Base-by-base conservation (phyloP, 2,329 filamentous ascomycete species). In the Aspergillus sp. region DNA sequence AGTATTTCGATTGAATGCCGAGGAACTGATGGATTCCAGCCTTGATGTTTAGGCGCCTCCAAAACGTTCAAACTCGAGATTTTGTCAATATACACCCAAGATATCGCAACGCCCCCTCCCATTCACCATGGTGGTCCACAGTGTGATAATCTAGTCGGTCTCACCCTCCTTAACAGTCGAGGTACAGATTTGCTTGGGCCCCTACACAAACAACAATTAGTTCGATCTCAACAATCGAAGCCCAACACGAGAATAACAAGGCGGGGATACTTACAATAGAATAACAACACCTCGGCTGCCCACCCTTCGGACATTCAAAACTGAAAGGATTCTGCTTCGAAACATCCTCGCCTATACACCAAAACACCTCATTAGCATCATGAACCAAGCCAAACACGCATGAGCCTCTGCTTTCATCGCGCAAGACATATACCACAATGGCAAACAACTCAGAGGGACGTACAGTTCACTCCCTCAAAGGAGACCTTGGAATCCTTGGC, bases 1-100 rank as follows among this genome's bases (percentile, higher is more conserved):
- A 49, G 66, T 88, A 0, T 85, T 87, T 62, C 77, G 78, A 45
- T 72, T 70, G 19, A 87, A 87, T 62, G 82, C 84, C 1, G 78
- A 85, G 64, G 76, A 79, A 39, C 67, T 88, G 73, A 75, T 60
- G 70, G 56, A 64, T 37, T 41, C 27, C 13, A 33, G 42, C 5
- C 42, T 48, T 37, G 13, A 15, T 41, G 9, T 44, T 39, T 42
- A 22, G 2, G 17, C 19, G 13, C 19, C 20, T 30, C n/a, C 24
- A 30, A 30, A 30, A 46, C 11, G 22, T 12, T 19, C 27, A 20
- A 34, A 37, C 17, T n/a, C 11, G 45, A 34, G 17, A 40, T 30
- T 11, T 48, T 5, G 4, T 34, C 4, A 15, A 48, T 30, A 48
- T n/a, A 48, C 27, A 5, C 9, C 27, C 45, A 48, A 34, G 11